Base-by-base conservation (phyloP, 73 alveolate species). In the Paramecium caudatum region DNA sequence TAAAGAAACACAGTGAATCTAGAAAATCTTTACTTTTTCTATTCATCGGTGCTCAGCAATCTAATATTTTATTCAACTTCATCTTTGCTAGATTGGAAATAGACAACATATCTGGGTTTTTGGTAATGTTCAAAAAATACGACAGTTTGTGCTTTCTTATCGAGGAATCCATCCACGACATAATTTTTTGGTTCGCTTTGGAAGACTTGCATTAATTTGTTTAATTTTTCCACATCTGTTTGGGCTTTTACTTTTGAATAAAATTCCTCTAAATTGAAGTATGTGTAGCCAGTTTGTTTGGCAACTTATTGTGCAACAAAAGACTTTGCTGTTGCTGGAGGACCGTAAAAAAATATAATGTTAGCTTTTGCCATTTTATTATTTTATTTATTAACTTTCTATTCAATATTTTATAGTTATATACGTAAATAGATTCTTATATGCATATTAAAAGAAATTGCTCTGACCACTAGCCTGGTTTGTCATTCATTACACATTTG, bases 261-360 rank as follows among this genome's bases (percentile, higher is more conserved):
- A 68, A 74, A 43, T 15, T 74, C 88, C 36, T 74, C 88, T 74
- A 74, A 21, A 41, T 43, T 39, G 39, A 74, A 37, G 32, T 74
- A 74, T 19, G 19, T 30, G 32, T 41, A 74, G 25, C 69, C 39
- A 39, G 88, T 74, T 23, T 74, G 19, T 74, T 74, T 19, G 7
- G 88, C 88, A 19, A 74, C 88, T 41, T 74, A 74, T 74, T 74
- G 16, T 13, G 88, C 88, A 4, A 74, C 88, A 74, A 21, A 74
- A 27, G 88, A 41, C 43, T 74, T 74, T 30, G 88, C 88, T 41
- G 68, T 45, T 7, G 69, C 62, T 39, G 88, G 88, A 15, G 88
- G 88, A 9, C 88, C 88, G 43, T 74, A 74, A 43, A 74, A 74
- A 37, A 74, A 74, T 19, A 74, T 74, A 43, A 74, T 37, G 43